These are phyloP conservation scores for Powellomyces hirtus DNA, from an alignment of 192 early-diverging fungal species.

Conservation along the genomic window DNA sequence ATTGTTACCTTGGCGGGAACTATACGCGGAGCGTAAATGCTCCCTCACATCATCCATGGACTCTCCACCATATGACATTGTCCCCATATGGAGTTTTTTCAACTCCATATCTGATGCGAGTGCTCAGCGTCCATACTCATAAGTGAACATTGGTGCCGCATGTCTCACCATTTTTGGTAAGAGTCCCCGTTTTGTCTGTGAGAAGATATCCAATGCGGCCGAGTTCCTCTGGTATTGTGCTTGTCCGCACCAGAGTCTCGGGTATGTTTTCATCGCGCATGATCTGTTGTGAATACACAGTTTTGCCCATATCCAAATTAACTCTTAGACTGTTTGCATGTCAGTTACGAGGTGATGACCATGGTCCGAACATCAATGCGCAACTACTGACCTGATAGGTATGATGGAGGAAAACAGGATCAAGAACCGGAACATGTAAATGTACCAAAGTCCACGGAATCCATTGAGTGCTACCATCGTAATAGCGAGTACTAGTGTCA, in stretches of 20 bases:
- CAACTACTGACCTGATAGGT: constrained; percentile 67
- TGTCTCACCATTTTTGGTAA: constrained; percentile 82
- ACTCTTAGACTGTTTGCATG: constrained; percentile 68
- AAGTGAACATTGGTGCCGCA: no score
- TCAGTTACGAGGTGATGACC: not conserved
- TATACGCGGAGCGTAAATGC: constrained; percentile 52
- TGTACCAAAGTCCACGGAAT: constrained; percentile 87
- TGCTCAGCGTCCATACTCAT: no score
- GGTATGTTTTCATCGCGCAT: constrained; percentile 81
- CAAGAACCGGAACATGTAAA: constrained; percentile 88
- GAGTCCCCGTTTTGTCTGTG: constrained; percentile 94
- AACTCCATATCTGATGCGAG: constrained; percentile 80
- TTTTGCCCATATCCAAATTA: constrained; percentile 96
- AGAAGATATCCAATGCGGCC: constrained; percentile 90
- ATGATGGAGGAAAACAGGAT: constrained; percentile 96
- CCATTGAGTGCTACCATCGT: constrained; percentile 87
- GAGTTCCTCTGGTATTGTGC: constrained; percentile 93
- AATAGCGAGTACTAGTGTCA: constrained; percentile 79
- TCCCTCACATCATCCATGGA: constrained; percentile 85
- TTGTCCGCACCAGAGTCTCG: constrained; percentile 86
- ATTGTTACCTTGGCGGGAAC: constrained; percentile 11
- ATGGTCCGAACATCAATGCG: not conserved
- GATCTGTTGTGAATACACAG: constrained; percentile 86
- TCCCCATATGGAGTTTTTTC: constrained; percentile 91
- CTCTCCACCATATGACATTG: constrained; percentile 87